These are phyloP conservation scores for Cystobasidium ongulense DNA, from an alignment of 768 basidiomycete genomes.

Conservation along the genomic window DNA sequence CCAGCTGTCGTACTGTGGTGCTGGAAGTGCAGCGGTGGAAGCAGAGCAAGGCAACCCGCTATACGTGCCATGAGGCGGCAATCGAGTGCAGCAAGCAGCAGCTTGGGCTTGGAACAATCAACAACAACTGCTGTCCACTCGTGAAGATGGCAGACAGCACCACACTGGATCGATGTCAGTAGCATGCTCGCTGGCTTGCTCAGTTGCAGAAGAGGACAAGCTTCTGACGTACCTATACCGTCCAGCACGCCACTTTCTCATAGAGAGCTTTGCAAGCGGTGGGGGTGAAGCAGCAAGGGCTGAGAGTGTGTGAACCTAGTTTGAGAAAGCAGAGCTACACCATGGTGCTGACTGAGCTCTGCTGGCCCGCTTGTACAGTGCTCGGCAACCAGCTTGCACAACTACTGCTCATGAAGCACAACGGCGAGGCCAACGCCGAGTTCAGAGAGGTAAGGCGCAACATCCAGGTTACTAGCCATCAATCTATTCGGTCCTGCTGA, in stretches of 20 bases:
- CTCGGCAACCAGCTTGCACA: conserved; percentile 52
- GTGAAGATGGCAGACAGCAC: conserved; percentile 16
- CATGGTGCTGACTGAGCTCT: background rate
- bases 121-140: background rate
- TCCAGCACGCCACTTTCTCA: conserved; percentile 25
- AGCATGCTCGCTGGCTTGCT: background rate
- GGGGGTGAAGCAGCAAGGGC: conserved; percentile 22
- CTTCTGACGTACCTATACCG: background rate
- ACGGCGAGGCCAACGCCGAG: conserved; percentile 67
- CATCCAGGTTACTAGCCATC: background rate
- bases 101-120: background rate
- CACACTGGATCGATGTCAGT: conserved; percentile 13
- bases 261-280: conserved; percentile 20
- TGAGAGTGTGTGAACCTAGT: background rate
- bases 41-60: too few species aligned
- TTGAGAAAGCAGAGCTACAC: background rate
- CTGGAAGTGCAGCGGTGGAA: background rate
- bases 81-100: background rate
- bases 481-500: background rate
- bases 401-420: conserved; percentile 50
- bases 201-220: background rate
- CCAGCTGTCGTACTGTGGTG: too few species aligned
- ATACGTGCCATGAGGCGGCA: too few species aligned
- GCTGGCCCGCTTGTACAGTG: conserved; percentile 46
- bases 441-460: conserved; percentile 57